These are phyloP conservation scores for Pelargonium fulgidum DNA, from an alignment of 441 rosid genomes.

Conservation along the genomic window DNA sequence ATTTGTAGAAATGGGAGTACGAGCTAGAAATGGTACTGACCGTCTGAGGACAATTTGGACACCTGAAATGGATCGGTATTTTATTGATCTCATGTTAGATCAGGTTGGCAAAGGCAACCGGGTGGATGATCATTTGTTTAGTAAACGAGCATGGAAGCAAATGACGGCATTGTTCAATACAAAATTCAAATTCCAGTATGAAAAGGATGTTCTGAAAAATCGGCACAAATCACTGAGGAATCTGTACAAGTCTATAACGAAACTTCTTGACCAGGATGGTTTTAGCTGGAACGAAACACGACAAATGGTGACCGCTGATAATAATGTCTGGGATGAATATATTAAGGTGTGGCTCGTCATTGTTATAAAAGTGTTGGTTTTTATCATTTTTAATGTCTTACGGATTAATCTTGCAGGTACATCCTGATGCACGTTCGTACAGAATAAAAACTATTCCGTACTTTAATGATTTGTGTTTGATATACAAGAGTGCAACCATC, in stretches of 20 bases:
- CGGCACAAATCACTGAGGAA: slow-evolving; percentile 59
- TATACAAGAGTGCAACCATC: slow-evolving; percentile 41
- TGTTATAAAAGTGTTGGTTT: neutral
- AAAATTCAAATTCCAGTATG: slow-evolving; percentile 56
- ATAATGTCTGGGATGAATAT: slow-evolving; percentile 58
- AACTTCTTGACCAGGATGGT: slow-evolving; percentile 47
- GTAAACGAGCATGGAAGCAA: slow-evolving; percentile 77
- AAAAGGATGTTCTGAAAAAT: slow-evolving; percentile 66
- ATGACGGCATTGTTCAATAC: slow-evolving; percentile 58
- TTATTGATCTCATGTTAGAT: slow-evolving; percentile 62
- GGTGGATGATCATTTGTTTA: slow-evolving; percentile 64
- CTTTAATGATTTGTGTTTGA: slow-evolving; percentile 56
- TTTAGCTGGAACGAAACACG: slow-evolving; percentile 63
- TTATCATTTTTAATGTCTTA: slow-evolving; percentile 12
- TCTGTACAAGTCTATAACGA: slow-evolving; percentile 51
- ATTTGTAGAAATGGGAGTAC: slow-evolving; percentile 29
- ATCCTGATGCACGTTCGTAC: slow-evolving; percentile 54
- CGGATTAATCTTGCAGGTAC: slow-evolving; percentile 33
- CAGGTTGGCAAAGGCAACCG: slow-evolving; percentile 61
- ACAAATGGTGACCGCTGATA: slow-evolving; percentile 63
- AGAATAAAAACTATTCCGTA: slow-evolving; percentile 63
- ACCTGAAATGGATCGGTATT: slow-evolving; percentile 72
- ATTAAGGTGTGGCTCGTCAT: slow-evolving; percentile 47
- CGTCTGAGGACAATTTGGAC: slow-evolving; percentile 80
- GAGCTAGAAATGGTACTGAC: slow-evolving; percentile 32